Evolutionary conservation across 345 rosid species (phyloP).

Genomic region (Populus tremula): DNA sequence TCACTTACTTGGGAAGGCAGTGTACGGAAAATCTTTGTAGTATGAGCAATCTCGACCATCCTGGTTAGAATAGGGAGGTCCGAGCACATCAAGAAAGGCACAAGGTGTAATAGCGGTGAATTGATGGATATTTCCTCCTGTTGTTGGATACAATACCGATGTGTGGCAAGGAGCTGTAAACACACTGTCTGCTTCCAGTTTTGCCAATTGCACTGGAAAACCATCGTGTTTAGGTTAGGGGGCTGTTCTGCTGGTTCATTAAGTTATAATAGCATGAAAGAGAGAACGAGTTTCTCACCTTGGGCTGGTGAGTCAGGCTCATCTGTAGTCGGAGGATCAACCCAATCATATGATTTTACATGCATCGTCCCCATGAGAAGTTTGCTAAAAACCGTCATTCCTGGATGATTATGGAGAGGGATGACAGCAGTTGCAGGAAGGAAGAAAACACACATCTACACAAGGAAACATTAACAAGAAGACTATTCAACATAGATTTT

Average conservation of each 20-base stretch:
- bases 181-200: constrained; percentile 26
- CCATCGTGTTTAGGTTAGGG: background rate
- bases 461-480: background rate
- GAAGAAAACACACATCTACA: constrained; percentile 64
- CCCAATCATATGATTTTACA: constrained; percentile 67
- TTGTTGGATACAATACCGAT: constrained; percentile 64
- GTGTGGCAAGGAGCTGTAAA: constrained; percentile 60
- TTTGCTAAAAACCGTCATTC: constrained; percentile 73
- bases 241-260: background rate
- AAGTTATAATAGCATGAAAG: background rate
- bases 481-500: background rate
- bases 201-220: constrained; percentile 53
- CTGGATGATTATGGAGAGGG: constrained; percentile 81
- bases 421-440: constrained; percentile 61
- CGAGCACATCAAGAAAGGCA: constrained; percentile 62
- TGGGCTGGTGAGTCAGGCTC: constrained; percentile 16
- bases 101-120: constrained; percentile 66
- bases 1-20: constrained; percentile 38
- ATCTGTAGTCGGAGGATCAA: constrained; percentile 21
- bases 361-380: constrained; percentile 64
- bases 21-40: constrained; percentile 44
- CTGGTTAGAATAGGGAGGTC: constrained; percentile 63
- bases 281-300: constrained; percentile 26
- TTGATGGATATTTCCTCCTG: constrained; percentile 70
- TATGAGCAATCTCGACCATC: constrained; percentile 63